Base-by-base conservation (phyloP, 805 yeast species). In the Grigorovia transvaalensis region DNA sequence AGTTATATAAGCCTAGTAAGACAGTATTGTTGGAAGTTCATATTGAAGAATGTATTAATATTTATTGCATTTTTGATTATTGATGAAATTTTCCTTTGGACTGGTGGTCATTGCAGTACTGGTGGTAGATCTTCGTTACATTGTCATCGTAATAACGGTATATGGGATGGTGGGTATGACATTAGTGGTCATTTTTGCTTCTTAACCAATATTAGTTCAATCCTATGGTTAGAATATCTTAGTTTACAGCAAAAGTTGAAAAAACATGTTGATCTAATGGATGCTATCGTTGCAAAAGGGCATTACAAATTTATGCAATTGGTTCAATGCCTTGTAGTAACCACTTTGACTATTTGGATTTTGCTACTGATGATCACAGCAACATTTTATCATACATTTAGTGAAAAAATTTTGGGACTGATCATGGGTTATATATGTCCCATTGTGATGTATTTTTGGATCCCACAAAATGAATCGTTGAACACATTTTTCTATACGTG, bases 331-430 rank as follows among this genome's bases (percentile, higher is more conserved):
- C 15, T 38, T 9, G 15, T 38, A 13, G 9, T 38, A 15, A 9
- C 15, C 8, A 38, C 42, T 9, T 54, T 73, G 17, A n/a, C 51
- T 2, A 53, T 65, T 2, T 88, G 91, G 83, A 80, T 84, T 80
- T 47, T 55, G 17, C 50, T 72, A 42, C 71, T 89, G 35, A 67
- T 83, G 18, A 79, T 88, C 74, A 91, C 98, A 1, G 77, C 89
- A 47, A 71, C 84, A 13, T 86, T 87, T 65, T 91, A 89, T 73
- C 98, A 91, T 67, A 81, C 93, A 1, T 61, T 84, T 11, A 51
- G 68, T 1, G 98, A 91, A 63, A 89, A 89, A 62, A 52, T 85
- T 1, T 71, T 79, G 27, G 96, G 96, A 0, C 69, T 85, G 46
- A 9, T 73, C 1, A 77, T 84, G 71, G 88, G 93, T 2, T 79